Percentiles rank a stretch among this genome's conserved stretches.
Conservation (phyloP, 805 yeast species). For the Nakazawaea pomicola region DNA sequence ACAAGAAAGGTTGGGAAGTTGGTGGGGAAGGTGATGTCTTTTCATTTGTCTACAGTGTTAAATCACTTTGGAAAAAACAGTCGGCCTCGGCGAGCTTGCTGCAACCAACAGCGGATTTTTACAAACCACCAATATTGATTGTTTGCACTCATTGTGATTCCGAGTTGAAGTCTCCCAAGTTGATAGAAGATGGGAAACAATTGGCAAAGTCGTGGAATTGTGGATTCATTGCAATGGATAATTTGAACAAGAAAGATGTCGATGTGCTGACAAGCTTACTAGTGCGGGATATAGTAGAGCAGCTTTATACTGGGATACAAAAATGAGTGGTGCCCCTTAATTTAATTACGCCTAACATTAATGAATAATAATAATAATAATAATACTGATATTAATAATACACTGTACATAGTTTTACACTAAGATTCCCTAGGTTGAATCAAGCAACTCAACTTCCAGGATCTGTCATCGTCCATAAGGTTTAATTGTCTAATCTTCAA, state of each 20-base stretch:
- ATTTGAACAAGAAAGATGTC: slow-evolving; percentile 40
- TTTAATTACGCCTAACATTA: background rate
- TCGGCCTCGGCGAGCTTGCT: too few species aligned
- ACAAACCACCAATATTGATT: slow-evolving; percentile 58
- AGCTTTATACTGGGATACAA: background rate
- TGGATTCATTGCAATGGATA: slow-evolving; percentile 62
- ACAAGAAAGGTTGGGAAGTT: slow-evolving; percentile 49
- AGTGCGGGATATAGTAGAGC: slow-evolving; percentile 55
- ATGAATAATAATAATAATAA: background rate
- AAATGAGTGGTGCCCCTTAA: too few species aligned
- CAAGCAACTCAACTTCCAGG: slow-evolving; percentile 65
- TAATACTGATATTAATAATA: background rate
- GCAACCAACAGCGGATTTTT: slow-evolving; percentile 4
- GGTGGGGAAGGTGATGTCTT: slow-evolving; percentile 68
- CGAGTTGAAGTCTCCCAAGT: slow-evolving; percentile 52
- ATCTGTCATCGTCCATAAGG: slow-evolving; percentile 57
- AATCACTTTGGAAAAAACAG: slow-evolving; percentile 49
- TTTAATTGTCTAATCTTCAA: slow-evolving; percentile 66
- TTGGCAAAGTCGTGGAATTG: slow-evolving; percentile 60
- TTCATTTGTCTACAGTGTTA: slow-evolving; percentile 52
- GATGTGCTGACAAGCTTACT: slow-evolving; percentile 55
- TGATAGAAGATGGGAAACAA: slow-evolving; percentile 52
- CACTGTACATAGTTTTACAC: background rate
- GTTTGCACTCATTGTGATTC: slow-evolving; percentile 60
- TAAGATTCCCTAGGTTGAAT: slow-evolving; percentile 46